These are phyloP conservation scores for Globisporangium middletonii DNA, from an alignment of 352 stramenopile species.

Conservation along the genomic window DNA sequence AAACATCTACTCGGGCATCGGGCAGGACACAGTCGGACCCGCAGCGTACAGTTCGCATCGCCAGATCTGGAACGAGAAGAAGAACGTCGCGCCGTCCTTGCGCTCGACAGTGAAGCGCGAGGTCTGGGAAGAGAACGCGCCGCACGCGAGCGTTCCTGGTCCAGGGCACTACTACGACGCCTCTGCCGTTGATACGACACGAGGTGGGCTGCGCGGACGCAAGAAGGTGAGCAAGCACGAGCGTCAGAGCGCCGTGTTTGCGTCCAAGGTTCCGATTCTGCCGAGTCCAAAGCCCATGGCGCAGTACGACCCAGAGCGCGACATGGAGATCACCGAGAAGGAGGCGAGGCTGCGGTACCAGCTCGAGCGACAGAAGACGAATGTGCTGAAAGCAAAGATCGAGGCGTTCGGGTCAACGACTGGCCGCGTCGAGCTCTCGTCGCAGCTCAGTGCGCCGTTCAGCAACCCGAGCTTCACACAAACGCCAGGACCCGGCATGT, in stretches of 20 bases:
- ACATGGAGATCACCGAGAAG: conserved; percentile 53
- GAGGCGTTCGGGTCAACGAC: conserved; percentile 74
- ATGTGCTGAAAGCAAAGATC: conserved; percentile 24
- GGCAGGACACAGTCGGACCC: conserved; percentile 65
- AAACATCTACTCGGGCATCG: conserved; percentile 58
- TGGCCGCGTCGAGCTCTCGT: conserved; percentile 38
- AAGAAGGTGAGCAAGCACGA: conserved; percentile 14
- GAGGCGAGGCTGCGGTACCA: conserved; percentile 35
- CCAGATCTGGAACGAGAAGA: conserved; percentile 57
- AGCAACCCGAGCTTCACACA: conserved; percentile 48
- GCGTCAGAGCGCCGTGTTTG: conserved; percentile 59
- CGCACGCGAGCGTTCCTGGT: conserved; percentile 38
- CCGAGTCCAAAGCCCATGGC: conserved; percentile 29
- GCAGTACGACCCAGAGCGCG: conserved; percentile 50
- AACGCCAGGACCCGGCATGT: conserved; percentile 57
- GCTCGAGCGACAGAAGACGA: conserved; percentile 19
- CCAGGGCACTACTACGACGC: conserved; percentile 52
- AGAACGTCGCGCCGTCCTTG: conserved; percentile 58
- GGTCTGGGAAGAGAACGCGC: conserved; percentile 62
- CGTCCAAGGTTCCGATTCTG: conserved; percentile 71
- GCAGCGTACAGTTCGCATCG: conserved; percentile 54
- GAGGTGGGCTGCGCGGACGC: neutral
- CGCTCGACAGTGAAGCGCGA: conserved; percentile 69
- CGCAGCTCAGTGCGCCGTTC: conserved; percentile 51
- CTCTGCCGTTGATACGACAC: neutral